Evolutionary conservation across 306 rosid genomes (phyloP).

Genomic region (Hylodesmum podocarpum): DNA sequence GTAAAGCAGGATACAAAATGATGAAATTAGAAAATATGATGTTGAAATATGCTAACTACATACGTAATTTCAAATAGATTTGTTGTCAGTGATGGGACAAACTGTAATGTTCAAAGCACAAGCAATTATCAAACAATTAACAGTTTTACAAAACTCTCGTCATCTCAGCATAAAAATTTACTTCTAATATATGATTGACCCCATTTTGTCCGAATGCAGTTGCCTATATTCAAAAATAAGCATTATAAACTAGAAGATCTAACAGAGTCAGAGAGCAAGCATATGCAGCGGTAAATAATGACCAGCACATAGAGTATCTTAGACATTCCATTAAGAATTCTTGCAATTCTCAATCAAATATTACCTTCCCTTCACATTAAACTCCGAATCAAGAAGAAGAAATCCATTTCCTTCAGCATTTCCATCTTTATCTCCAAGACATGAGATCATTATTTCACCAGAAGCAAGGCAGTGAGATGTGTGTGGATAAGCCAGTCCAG

Average conservation of each 20-base stretch:
- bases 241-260: neutral
- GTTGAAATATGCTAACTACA: neutral
- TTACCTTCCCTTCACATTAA: conserved; percentile 96
- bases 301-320: neutral
- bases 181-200: neutral
- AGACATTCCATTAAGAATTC: neutral
- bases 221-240: neutral
- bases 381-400: conserved; percentile 93
- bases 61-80: neutral
- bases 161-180: neutral
- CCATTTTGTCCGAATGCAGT: neutral
- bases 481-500: conserved; percentile 94
- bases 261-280: neutral
- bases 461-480: conserved; percentile 98
- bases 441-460: conserved; percentile 88
- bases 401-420: conserved; percentile 87
- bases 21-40: conserved; percentile 16
- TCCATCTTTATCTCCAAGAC: conserved; percentile 90
- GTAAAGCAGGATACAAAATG: neutral
- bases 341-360: conserved; percentile 14
- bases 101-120: neutral
- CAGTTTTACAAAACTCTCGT: neutral
- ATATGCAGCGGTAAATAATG: neutral
- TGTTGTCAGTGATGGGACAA: neutral
- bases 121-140: neutral